Evolutionary conservation across 2,329 filamentous ascomycete species (phyloP).

Genomic region (Emmonsia crescens): DNA sequence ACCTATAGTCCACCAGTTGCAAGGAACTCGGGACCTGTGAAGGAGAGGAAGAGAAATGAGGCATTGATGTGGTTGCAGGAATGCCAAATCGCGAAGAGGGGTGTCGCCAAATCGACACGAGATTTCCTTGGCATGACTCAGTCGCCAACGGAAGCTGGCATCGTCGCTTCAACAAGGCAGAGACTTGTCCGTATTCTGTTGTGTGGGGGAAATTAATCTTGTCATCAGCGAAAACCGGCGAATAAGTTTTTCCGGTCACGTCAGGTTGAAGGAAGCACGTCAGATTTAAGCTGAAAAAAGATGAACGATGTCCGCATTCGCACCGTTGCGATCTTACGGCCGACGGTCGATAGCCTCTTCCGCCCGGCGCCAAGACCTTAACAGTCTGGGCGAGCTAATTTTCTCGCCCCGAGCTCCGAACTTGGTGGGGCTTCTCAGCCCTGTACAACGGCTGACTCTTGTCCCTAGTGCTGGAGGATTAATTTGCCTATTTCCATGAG

Average conservation of each 20-base stretch:
- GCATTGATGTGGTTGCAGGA: neutral
- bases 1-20: neutral
- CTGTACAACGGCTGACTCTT: neutral
- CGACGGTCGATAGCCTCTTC: too few relatives aligned
- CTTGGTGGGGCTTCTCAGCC: neutral
- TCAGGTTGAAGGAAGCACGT: neutral
- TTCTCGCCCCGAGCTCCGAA: neutral
- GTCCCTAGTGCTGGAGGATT: too few relatives aligned
- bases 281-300: neutral
- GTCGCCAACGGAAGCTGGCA: too few relatives aligned
- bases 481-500: too few relatives aligned
- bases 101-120: constrained; percentile 2
- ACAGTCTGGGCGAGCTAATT: too few relatives aligned
- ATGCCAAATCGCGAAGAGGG: neutral
- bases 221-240: neutral
- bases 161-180: neutral
- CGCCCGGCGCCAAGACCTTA: neutral
- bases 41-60: neutral
- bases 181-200: neutral
- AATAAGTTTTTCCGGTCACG: neutral
- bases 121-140: constrained; percentile 2
- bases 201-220: neutral
- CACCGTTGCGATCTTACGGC: neutral
- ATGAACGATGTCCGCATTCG: too few relatives aligned
- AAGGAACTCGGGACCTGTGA: neutral